Conservation (phyloP, 495 filamentous ascomycete species). For the Aspergillus diversus region DNA sequence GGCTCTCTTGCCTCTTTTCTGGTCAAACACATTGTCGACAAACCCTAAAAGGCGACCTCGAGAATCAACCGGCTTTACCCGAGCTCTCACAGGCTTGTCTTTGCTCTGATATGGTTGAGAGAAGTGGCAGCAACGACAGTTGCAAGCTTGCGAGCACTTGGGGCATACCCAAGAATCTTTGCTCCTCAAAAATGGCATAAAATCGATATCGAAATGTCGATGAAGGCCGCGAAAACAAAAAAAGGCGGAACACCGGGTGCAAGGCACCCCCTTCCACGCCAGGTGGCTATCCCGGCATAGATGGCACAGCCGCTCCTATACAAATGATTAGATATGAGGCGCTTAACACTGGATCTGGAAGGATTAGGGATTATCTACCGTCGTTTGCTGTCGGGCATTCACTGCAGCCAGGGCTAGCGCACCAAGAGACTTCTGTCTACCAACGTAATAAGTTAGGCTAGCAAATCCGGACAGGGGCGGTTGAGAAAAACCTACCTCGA, state of each 20-base stretch:
- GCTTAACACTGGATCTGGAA: not conserved
- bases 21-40: slow-evolving; percentile 30
- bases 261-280: slow-evolving; percentile 24
- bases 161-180: slow-evolving; percentile 21
- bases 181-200: slow-evolving; percentile 19
- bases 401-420: slow-evolving; percentile 18
- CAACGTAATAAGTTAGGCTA: not conserved
- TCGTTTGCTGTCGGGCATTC: slow-evolving; percentile 17
- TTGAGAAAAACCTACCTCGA: slow-evolving; percentile 8
- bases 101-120: slow-evolving; percentile 25
- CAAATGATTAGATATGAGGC: not conserved
- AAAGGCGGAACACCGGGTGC: slow-evolving; percentile 24
- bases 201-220: slow-evolving; percentile 29
- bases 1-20: slow-evolving; percentile 26
- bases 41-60: slow-evolving; percentile 27
- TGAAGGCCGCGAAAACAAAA: slow-evolving; percentile 30
- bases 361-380: slow-evolving; percentile 9
- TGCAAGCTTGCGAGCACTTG: slow-evolving; percentile 27
- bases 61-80: slow-evolving; percentile 25
- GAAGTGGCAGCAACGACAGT: slow-evolving; percentile 29
- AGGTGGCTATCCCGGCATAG: slow-evolving; percentile 27
- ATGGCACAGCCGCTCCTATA: slow-evolving; percentile 28
- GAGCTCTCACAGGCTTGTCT: slow-evolving; percentile 23
- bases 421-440: slow-evolving; percentile 23
- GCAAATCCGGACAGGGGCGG: not conserved